phyloP scores from a whole-genome alignment of 2,329 filamentous ascomycete genomes.

The Chrysoporthe austroafricana region DNA sequence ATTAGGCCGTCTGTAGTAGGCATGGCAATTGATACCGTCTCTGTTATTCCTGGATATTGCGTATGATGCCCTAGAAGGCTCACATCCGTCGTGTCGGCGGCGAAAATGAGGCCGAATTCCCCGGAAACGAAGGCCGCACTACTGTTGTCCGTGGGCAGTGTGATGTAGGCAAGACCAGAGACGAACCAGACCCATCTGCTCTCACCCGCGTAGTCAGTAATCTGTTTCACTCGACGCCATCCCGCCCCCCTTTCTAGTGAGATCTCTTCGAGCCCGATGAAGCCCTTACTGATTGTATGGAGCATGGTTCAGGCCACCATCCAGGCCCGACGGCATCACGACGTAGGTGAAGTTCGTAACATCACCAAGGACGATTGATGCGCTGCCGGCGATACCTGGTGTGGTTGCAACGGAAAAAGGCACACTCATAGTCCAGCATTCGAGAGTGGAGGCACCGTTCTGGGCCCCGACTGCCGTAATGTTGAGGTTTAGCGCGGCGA shows the following conservation, averaged over 20 bases:
- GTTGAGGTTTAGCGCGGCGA: conserved; percentile 38
- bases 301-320: conserved; percentile 47
- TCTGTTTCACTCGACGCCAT: background rate
- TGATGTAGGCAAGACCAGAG: conserved; percentile 46
- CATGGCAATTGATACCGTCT: conserved; percentile 42
- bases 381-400: conserved; percentile 40
- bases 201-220: background rate
- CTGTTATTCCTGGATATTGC: conserved; percentile 42
- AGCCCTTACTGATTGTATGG: conserved; percentile 45
- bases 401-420: conserved; percentile 39
- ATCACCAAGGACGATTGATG: conserved; percentile 39
- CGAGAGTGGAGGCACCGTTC: conserved; percentile 44
- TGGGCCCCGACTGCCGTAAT: conserved; percentile 45
- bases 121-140: conserved; percentile 43
- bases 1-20: conserved; percentile 34
- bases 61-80: conserved; percentile 47
- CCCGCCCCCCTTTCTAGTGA: too few relatives aligned
- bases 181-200: conserved; percentile 43
- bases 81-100: conserved; percentile 46
- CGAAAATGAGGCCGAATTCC: conserved; percentile 46
- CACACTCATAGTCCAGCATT: conserved; percentile 50
- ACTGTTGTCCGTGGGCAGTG: conserved; percentile 41
- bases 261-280: too few relatives aligned
- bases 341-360: conserved; percentile 40
- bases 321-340: conserved; percentile 41